These are phyloP conservation scores for Prunus mongolica DNA, from an alignment of 306 rosid species.

Conservation along the genomic window DNA sequence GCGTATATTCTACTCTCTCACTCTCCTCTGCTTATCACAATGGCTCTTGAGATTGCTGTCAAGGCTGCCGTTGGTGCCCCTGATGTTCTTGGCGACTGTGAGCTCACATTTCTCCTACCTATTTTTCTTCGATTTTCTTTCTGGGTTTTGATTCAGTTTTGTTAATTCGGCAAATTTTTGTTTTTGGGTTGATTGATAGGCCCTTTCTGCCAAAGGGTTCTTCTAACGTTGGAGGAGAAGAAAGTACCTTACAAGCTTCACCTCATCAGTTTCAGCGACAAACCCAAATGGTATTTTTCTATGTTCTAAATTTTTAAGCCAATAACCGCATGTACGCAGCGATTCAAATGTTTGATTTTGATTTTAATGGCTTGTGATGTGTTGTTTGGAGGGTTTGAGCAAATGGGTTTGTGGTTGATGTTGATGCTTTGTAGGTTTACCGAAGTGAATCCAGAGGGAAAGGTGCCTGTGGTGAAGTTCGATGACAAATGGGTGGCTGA, in stretches of 20 bases:
- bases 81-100: conserved; percentile 70
- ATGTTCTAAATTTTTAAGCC: background rate
- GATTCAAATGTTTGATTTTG: background rate
- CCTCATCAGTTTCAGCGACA: conserved; percentile 56
- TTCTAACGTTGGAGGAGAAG: conserved; percentile 86
- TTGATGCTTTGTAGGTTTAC: conserved; percentile 49
- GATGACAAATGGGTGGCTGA: conserved; percentile 88
- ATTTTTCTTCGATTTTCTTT: background rate
- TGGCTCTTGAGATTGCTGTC: conserved; percentile 62
- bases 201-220: conserved; percentile 79
- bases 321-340: background rate
- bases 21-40: conserved; percentile 1
- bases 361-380: background rate
- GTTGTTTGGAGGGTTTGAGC: background rate
- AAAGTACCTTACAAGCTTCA: conserved; percentile 42
- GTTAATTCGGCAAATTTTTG: background rate
- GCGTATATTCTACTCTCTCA: background rate
- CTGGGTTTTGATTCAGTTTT: conserved; percentile 4
- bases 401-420: conserved; percentile 16
- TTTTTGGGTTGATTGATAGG: conserved; percentile 33
- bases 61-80: conserved; percentile 76
- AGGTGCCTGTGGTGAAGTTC: conserved; percentile 69
- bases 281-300: conserved; percentile 61
- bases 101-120: background rate
- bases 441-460: conserved; percentile 75